Conservation (phyloP, 2,329 filamentous ascomycete species). For the Cladophialophora exuberans region DNA sequence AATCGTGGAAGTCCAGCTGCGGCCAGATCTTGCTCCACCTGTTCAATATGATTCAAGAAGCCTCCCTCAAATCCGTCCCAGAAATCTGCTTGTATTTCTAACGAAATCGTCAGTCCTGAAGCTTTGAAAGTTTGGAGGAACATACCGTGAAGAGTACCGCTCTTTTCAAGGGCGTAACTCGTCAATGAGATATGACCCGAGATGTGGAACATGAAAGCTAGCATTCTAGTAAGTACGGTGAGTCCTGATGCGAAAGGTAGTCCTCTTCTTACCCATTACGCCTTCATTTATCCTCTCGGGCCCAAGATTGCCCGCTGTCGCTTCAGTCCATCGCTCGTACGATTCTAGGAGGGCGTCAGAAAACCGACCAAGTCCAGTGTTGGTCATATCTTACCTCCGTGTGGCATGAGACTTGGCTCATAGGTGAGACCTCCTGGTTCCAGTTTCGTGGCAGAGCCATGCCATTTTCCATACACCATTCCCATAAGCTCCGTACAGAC, state of each 20-base stretch:
- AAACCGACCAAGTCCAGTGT: background rate
- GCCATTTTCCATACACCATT: conserved; percentile 28
- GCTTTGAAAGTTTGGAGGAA: background rate
- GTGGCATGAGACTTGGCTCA: conserved; percentile 18
- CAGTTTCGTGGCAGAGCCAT: conserved; percentile 5
- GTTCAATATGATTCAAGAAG: background rate
- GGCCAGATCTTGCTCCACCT: background rate
- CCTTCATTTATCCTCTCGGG: background rate
- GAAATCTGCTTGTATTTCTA: background rate
- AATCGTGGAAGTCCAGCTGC: background rate
- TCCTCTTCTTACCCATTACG: background rate
- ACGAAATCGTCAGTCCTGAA: background rate
- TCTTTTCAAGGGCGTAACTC: conserved; percentile 12
- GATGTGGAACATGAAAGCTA: conserved; percentile 24
- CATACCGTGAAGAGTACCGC: conserved; percentile 13
- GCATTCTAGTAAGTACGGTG: too few species aligned
- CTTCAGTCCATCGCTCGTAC: background rate
- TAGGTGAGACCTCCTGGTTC: conserved; percentile 17
- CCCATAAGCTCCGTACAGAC: conserved; percentile 45
- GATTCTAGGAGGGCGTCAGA: background rate
- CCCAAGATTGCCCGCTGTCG: background rate
- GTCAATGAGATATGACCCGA: conserved; percentile 17
- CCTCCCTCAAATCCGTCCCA: background rate
- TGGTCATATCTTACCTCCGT: conserved; percentile 12
- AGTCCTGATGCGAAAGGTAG: too few species aligned